Evolutionary conservation across 345 rosid genomes (phyloP).

Genomic region (Ceriops tagal): DNA sequence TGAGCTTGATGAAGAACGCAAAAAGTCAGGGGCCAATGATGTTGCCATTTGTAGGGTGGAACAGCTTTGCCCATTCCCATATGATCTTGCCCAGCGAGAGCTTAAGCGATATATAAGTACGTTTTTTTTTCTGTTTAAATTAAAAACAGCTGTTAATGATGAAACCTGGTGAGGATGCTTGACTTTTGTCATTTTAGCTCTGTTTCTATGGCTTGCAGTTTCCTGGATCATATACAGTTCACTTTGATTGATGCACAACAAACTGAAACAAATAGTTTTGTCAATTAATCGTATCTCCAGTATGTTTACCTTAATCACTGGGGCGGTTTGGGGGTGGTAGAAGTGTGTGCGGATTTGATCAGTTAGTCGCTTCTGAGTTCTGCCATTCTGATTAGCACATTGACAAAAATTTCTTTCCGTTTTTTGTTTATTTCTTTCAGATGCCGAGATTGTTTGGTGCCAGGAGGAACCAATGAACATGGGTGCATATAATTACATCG

Average conservation of each 20-base stretch:
- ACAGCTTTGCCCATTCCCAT: constrained; percentile 78
- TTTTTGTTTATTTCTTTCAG: constrained; percentile 14
- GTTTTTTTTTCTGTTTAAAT: neutral
- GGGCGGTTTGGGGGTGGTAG: no score
- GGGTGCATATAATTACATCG: constrained; percentile 58
- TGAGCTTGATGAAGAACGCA: constrained; percentile 69
- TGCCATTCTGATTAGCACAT: neutral
- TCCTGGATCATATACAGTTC: no score
- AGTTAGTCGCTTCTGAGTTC: no score
- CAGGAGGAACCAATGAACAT: constrained; percentile 93
- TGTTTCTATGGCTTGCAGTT: no score
- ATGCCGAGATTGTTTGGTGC: constrained; percentile 78
- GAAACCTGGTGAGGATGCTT: no score
- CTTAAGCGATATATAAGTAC: constrained; percentile 73
- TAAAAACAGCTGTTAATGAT: no score
- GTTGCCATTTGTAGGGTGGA: constrained; percentile 82
- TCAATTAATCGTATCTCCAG: no score
- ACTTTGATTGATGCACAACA: no score
- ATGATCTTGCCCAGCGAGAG: constrained; percentile 74
- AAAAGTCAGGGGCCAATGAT: constrained; percentile 42
- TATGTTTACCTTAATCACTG: no score
- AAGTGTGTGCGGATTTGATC: no score
- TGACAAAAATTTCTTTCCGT: neutral
- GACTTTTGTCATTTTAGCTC: no score
- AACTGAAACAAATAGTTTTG: no score